Base-by-base conservation (phyloP, 2,329 filamentous ascomycete species). In the Coleophoma crateriformis region DNA sequence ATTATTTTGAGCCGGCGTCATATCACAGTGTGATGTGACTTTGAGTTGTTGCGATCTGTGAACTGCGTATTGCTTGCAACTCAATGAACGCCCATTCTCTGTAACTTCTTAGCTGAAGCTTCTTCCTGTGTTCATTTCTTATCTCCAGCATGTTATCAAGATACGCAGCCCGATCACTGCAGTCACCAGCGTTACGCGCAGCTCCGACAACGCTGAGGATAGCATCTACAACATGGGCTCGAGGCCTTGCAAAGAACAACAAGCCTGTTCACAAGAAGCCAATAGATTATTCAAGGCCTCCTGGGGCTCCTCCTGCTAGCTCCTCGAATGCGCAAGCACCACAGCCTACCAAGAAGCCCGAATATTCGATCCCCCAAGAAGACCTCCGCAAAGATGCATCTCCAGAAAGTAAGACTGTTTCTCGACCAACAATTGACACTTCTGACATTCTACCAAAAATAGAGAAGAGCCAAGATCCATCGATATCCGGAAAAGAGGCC, bases 231-330 rank as follows among this genome's bases (percentile, higher is more conserved):
- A 56, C 69, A 67, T 75, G 71, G 72, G 62, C 54, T 51, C 68
- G 72, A 51, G 68, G 68, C 20, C 70, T 76, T 68, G 71, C 72
- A 38, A 65, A 70, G 32, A 62, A 68, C 52, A 68, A 68, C 45
- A 58, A 58, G 38, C 58, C 63, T 46, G 54, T 58, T 45, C 38
- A 57, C 10, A 64, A 63, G 47, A 64, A 61, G 41, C 50, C 54
- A 17, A 50, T 48, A 55, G 56, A 58, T 11, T 54, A 50, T 33
- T 51, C 53, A 33, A 58, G 52, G 47, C 51, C 57, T 42, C 15
- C 51, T 27, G 54, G 49, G 17, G 46, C 47, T 22, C 47, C 53
- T 39, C 49, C 32, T 51, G 55, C 55, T 32, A 22, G n/a, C 6
- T 32, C 41, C 14, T 44, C 41, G 20, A 44, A 44, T 22, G 11